Evolutionary conservation across 495 filamentous ascomycete species (phyloP).

Genomic region (Trichoderma parareesei): DNA sequence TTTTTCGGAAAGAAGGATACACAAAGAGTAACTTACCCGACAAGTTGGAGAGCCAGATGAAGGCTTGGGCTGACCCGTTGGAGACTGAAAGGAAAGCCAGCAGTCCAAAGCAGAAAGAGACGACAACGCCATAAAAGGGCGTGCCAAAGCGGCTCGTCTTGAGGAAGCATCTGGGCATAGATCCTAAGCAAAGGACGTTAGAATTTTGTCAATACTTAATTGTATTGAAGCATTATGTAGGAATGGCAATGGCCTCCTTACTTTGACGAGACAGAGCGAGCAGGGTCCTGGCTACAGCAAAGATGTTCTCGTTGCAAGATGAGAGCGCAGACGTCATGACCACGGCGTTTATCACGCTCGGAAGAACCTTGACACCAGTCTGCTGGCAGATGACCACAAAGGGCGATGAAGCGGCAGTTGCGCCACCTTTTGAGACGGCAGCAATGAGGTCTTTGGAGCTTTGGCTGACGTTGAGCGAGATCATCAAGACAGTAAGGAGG

Average conservation of each 20-base stretch:
- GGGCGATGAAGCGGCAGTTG: neutral
- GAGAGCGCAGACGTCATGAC: constrained; percentile 2
- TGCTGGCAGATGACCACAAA: constrained; percentile 6
- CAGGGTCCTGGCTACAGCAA: neutral
- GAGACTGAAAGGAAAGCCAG: neutral
- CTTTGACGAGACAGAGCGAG: neutral
- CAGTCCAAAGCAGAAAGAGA: neutral
- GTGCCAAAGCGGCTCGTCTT: neutral
- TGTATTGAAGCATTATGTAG: too few species aligned
- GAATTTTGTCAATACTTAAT: neutral
- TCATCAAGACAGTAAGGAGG: constrained; percentile 1
- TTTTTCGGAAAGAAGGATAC: neutral
- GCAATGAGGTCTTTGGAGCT: neutral
- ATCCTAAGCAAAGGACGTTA: neutral
- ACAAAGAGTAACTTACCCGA: neutral
- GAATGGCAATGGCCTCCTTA: neutral
- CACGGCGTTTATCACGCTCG: constrained; percentile 4
- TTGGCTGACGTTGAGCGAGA: constrained; percentile 6
- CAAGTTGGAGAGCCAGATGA: neutral
- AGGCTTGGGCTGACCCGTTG: neutral
- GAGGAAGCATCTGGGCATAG: neutral
- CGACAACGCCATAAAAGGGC: neutral
- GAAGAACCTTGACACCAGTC: neutral
- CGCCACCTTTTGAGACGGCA: neutral
- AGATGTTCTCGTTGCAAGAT: neutral